Base-by-base conservation (phyloP, 2,329 filamentous ascomycete species). In the Xylaria polymorpha region DNA sequence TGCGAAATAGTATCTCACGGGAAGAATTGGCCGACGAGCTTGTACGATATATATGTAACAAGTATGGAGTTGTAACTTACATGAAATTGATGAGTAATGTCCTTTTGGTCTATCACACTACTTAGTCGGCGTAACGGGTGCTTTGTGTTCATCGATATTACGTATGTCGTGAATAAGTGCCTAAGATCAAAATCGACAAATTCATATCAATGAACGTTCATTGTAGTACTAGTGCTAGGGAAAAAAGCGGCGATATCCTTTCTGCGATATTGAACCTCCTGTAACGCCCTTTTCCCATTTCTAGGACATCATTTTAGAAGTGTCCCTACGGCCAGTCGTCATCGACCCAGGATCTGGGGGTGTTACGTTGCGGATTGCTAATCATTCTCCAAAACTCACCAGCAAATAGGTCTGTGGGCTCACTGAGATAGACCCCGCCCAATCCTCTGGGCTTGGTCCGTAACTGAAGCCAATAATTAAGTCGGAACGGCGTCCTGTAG, bases 31-130 rank as follows among this genome's bases (percentile, higher is more conserved):
- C 41, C 22, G 32, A 37, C 44, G 48, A 32, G 46, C 39, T 64
- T 69, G 69, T 71, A 71, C 51, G 15, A 66, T 66, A 59, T 71
- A 43, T 37, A 61, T 71, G 62, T 61, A 66, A 53, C 50, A 61
- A 58, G 37, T 69, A 69, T 37, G 60, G 41, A 41, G 66, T 22
- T 58, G 8, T n/a, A 25, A 63, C 29, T 35, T 15, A 48, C 20
- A 68, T 55, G 64, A 59, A 9, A 48, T 57, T 41, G 25, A 68
- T 60, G 58, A 68, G 50, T 66, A 35, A 71, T 66, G 32, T 43
- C 9, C 48, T 43, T 55, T 66, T 44, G 53, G n/a, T 48, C 57
- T 50, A 58, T 39, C 18, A 25, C 14, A 10, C 15, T 35, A 29
- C 25, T 29, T 29, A 6, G 15, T n/a, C 4, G n/a, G 15, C 46